These are phyloP conservation scores for Colletotrichum higginsianum DNA, from an alignment of 2,329 filamentous ascomycete genomes.

Conservation along the genomic window DNA sequence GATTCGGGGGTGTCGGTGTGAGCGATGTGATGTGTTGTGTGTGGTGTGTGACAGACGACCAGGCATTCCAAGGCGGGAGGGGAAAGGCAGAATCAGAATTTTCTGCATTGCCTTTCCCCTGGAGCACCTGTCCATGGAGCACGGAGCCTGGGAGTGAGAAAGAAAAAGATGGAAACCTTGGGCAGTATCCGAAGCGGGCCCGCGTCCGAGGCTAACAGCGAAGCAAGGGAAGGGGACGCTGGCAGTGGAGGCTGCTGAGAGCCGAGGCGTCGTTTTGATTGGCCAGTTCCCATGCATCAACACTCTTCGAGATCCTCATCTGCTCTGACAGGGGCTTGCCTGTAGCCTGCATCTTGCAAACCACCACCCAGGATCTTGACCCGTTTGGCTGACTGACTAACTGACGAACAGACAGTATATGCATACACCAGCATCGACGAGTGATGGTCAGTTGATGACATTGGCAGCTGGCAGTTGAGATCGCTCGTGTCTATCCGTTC, in stretches of 20 bases:
- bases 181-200: conserved; percentile 25
- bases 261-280: conserved; percentile 21
- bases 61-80: conserved; percentile 22
- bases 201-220: conserved; percentile 26
- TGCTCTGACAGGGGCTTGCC: conserved; percentile 22
- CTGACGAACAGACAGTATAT: neutral
- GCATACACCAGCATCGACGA: neutral
- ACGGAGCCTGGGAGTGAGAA: conserved; percentile 18
- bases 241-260: conserved; percentile 13
- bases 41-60: conserved; percentile 28
- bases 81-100: conserved; percentile 32
- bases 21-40: conserved; percentile 16
- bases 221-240: conserved; percentile 5
- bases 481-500: neutral
- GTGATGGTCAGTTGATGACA: neutral
- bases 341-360: conserved; percentile 4
- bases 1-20: conserved; percentile 16
- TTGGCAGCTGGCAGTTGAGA: neutral
- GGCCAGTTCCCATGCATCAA: conserved; percentile 14
- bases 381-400: neutral
- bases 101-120: conserved; percentile 27
- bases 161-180: conserved; percentile 10
- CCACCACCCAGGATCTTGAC: neutral
- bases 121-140: neutral
- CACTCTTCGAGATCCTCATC: neutral